A percentile compares a stretch with the other conserved stretches of the same genome.
These are phyloP conservation scores for Alternaria longipes DNA, from an alignment of 2,329 filamentous ascomycete species.

Conservation along the genomic window DNA sequence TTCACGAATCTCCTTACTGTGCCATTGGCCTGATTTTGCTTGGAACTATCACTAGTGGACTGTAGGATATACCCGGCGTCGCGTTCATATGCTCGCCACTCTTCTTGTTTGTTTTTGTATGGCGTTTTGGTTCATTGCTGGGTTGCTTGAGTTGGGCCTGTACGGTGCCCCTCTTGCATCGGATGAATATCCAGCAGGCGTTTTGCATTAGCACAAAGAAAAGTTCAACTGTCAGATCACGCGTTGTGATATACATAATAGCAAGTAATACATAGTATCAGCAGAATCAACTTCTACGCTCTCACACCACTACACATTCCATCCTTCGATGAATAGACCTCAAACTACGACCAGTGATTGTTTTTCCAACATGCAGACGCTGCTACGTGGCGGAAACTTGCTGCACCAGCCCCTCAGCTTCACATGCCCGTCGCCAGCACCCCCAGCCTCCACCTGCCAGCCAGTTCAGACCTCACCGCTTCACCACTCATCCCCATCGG, in stretches of 20 bases:
- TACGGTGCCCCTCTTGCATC: slow-evolving; percentile 23
- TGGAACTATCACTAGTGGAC: slow-evolving; percentile 29
- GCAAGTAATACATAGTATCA: slow-evolving; percentile 14
- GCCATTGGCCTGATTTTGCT: slow-evolving; percentile 24
- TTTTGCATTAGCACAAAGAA: slow-evolving; percentile 5
- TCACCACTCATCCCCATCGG: not conserved
- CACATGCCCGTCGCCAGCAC: not conserved
- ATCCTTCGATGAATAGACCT: not conserved
- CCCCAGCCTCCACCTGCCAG: not conserved
- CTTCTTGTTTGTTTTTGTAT: slow-evolving; percentile 3
- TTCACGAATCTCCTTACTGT: slow-evolving; percentile 35
- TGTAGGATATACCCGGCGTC: slow-evolving; percentile 41
- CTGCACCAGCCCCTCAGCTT: not conserved
- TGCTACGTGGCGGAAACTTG: not conserved
- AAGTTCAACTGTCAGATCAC: slow-evolving; percentile 1
- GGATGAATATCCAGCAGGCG: slow-evolving; percentile 14
- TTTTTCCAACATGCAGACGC: not conserved
- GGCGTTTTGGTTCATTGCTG: slow-evolving; percentile 17
- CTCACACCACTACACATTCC: not conserved
- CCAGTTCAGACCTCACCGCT: not conserved
- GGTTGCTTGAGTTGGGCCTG: slow-evolving; percentile 23
- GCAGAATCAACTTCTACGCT: slow-evolving; percentile 12
- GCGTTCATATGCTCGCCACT: slow-evolving; percentile 15
- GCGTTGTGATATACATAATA: not conserved
- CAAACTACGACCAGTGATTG: not conserved